phyloP scores from a whole-genome alignment of 108 stramenopile species.

The Cylindrotheca closterium region DNA sequence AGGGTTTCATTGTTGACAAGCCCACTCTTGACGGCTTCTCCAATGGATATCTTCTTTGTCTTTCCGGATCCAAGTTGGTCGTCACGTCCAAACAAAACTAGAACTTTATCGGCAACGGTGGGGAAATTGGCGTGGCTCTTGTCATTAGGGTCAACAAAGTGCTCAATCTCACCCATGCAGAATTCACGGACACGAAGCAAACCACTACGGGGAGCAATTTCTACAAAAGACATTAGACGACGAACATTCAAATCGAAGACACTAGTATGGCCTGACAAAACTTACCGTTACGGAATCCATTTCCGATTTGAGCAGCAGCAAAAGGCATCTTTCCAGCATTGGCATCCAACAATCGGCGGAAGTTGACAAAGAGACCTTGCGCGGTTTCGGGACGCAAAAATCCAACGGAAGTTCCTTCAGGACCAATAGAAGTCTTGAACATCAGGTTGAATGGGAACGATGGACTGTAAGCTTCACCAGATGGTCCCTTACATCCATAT shows the following conservation, averaged over 20 bases:
- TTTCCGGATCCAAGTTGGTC: constrained; percentile 98
- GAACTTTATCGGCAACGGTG: constrained; percentile 76
- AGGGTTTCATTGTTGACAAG: constrained; percentile 98
- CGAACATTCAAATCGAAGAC: no score
- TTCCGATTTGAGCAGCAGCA: constrained; percentile 98
- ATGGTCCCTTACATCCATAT: constrained; percentile 87
- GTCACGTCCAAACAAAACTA: constrained; percentile 91
- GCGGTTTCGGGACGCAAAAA: constrained; percentile 99
- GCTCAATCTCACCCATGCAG: constrained; percentile 99
- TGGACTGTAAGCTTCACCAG: constrained; percentile 86
- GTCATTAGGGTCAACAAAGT: constrained; percentile 98
- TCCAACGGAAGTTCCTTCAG: constrained; percentile 94
- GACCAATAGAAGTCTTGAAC: constrained; percentile 99
- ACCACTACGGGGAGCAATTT: constrained; percentile 98
- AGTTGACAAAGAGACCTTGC: constrained; percentile 99
- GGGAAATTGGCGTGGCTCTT: constrained; percentile 96
- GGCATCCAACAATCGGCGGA: constrained; percentile 93
- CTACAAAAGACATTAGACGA: constrained; percentile 38
- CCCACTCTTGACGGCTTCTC: constrained; percentile 93
- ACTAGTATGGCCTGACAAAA: no score
- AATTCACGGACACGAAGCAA: constrained; percentile 99
- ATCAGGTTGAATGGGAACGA: constrained; percentile 99
- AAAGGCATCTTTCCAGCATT: constrained; percentile 98
- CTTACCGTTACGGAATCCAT: constrained; percentile 97
- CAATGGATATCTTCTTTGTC: constrained; percentile 82